Evolutionary conservation across 2,329 filamentous ascomycete species (phyloP).

Genomic region (Arthroderma uncinatum): DNA sequence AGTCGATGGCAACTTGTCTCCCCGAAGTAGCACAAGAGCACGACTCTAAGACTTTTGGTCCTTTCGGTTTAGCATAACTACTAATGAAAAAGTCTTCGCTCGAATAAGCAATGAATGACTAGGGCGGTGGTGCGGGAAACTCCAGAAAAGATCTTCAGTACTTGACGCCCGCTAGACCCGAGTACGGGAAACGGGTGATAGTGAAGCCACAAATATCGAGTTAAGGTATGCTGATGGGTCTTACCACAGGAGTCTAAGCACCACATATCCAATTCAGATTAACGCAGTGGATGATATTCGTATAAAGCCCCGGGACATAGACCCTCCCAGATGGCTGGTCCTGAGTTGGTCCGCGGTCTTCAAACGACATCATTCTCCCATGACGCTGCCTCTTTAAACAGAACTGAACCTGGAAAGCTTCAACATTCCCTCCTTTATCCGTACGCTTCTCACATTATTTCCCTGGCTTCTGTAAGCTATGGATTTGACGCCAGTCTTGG

Average conservation of each 20-base stretch:
- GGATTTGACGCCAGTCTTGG: conserved; percentile 9
- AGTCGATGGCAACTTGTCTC: too few species aligned
- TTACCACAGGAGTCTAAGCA: background rate
- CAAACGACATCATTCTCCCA: background rate
- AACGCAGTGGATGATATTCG: background rate
- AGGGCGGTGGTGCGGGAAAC: background rate
- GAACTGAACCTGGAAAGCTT: background rate
- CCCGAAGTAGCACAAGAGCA: too few species aligned
- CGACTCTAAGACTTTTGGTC: background rate
- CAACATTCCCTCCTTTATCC: background rate
- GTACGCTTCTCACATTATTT: background rate
- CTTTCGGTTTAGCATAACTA: background rate
- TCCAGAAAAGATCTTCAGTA: conserved; percentile 1
- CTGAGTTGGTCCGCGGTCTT: background rate
- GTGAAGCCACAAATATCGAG: background rate
- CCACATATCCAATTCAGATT: background rate
- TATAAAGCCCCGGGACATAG: background rate
- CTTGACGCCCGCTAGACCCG: background rate
- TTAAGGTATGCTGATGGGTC: background rate
- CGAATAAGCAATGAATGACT: background rate
- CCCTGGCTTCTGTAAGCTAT: background rate
- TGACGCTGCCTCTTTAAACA: background rate
- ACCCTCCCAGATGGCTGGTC: background rate
- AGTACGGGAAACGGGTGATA: conserved; percentile 3
- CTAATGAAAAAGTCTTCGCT: background rate